Base-by-base conservation (phyloP, 1,284 basidiomycete species). In the Puccinia horiana region DNA sequence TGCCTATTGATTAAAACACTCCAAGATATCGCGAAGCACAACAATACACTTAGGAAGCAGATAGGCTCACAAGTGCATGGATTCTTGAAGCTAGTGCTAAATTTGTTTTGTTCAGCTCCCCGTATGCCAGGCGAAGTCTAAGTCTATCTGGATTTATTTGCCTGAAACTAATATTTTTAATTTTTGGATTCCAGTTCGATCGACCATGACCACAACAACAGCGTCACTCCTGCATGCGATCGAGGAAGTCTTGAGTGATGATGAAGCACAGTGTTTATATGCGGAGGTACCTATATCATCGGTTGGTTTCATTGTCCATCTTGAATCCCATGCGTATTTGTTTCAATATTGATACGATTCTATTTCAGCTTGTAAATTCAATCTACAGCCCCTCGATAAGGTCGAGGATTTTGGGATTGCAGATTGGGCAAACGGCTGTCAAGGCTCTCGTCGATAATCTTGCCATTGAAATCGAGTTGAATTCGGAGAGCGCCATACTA, bases 401-500 rank as follows among this genome's bases (percentile, higher is more conserved):
- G 35, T 91, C 93, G 0, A 92, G 93, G 84, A 90, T 90, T 84
- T 91, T 92, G 88, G 90, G 91, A 0, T 93, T 93, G 85, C 88
- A 89, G 67, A 88, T 95, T 5, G 88, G 94, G 26, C 89, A 89
- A 63, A 88, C 88, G 52, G 91, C 92, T 6, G 91, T 93, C 12
- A 88, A 88, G 84, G 91, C 91, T 85, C 89, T 90, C 63, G 94
- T 93, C 0, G 92, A 94, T 82, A 87, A 92, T 82, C 89, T 95
- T 63, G 93, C 96, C 26, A 90, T 97, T 49, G 94, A 97, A 85
- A 92, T 92, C 5, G 94, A 92, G 49, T 91, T 95, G 11, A 92
- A 93, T 83, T 88, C 83, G 0, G 85, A 89, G 0, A 90, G 91
- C 76, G 37, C 89, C 80, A 87, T 89, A 14, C 88, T 90, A 32